These are phyloP conservation scores for Rhizopus stolonifer DNA, from an alignment of 371 early-diverging fungal species.

Conservation along the genomic window DNA sequence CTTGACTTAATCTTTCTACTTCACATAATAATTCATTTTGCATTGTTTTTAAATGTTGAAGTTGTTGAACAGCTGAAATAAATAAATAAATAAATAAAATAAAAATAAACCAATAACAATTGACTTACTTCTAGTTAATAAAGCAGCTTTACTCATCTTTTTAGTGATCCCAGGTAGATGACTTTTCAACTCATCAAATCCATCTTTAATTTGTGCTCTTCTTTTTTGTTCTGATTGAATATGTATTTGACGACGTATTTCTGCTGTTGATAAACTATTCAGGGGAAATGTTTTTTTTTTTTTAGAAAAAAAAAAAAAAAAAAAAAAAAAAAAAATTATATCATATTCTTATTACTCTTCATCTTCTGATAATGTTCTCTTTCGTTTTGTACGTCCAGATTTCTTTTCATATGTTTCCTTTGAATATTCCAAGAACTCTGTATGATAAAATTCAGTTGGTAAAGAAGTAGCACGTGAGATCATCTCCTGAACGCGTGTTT, in stretches of 20 bases:
- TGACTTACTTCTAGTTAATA: conserved; percentile 52
- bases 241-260: conserved; percentile 52
- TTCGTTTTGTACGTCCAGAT: conserved; percentile 43
- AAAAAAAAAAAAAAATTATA: conserved; percentile 11
- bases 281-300: too few relatives aligned
- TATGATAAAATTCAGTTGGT: conserved; percentile 52
- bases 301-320: not conserved
- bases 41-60: conserved; percentile 49
- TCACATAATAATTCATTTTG: conserved; percentile 45
- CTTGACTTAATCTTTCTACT: conserved; percentile 48
- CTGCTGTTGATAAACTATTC: conserved; percentile 26
- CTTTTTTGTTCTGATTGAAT: conserved; percentile 56
- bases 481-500: conserved; percentile 46
- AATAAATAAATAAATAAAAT: not conserved
- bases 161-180: conserved; percentile 52
- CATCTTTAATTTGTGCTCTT: conserved; percentile 54
- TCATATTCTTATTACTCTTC: conserved; percentile 2
- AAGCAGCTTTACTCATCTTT: conserved; percentile 59
- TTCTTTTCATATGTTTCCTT: conserved; percentile 50
- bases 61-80: conserved; percentile 49
- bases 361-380: conserved; percentile 22
- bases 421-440: conserved; percentile 50
- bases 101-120: not conserved
- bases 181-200: conserved; percentile 53
- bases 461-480: conserved; percentile 48